phyloP scores from a whole-genome alignment of 2,329 filamentous ascomycete genomes.

The Talaromyces sp. region DNA sequence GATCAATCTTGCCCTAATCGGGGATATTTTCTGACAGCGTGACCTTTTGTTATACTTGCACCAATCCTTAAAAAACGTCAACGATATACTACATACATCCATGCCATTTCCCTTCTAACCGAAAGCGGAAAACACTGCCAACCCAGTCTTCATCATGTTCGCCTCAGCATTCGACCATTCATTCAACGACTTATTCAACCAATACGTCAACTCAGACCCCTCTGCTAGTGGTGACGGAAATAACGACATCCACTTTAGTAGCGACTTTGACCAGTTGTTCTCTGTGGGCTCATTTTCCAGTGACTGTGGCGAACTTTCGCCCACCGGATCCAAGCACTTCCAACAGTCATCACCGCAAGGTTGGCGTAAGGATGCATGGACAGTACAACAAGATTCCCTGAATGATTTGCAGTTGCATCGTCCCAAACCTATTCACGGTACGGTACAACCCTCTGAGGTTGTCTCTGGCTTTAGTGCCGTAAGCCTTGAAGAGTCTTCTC shows the following conservation, averaged over 20 bases:
- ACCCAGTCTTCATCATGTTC: conserved; percentile 47
- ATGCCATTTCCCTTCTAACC: conserved; percentile 22
- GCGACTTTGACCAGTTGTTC: conserved; percentile 51
- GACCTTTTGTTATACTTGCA: conserved; percentile 17
- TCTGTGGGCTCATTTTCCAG: conserved; percentile 46
- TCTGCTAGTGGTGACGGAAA: conserved; percentile 46
- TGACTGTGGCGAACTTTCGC: conserved; percentile 48
- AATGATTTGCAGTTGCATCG: conserved; percentile 17
- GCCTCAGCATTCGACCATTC: conserved; percentile 47
- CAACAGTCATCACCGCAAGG: conserved; percentile 41
- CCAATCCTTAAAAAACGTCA: conserved; percentile 29
- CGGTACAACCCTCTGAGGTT: conserved; percentile 34
- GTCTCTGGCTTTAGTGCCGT: conserved; percentile 19
- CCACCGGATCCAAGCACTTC: conserved; percentile 44
- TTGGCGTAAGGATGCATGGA: conserved; percentile 52
- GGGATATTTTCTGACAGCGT: conserved; percentile 17
- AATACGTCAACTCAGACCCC: conserved; percentile 55
- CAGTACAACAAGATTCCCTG: conserved; percentile 47
- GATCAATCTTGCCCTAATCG: conserved; percentile 17
- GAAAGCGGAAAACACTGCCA: conserved; percentile 41
- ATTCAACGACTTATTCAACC: conserved; percentile 58
- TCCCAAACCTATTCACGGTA: conserved; percentile 21
- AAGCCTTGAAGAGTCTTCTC: conserved; percentile 30
- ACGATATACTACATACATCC: conserved; percentile 20
- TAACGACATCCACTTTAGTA: conserved; percentile 46